phyloP scores from a whole-genome alignment of 768 basidiomycete species.

The Dacryopinax spathularia region DNA sequence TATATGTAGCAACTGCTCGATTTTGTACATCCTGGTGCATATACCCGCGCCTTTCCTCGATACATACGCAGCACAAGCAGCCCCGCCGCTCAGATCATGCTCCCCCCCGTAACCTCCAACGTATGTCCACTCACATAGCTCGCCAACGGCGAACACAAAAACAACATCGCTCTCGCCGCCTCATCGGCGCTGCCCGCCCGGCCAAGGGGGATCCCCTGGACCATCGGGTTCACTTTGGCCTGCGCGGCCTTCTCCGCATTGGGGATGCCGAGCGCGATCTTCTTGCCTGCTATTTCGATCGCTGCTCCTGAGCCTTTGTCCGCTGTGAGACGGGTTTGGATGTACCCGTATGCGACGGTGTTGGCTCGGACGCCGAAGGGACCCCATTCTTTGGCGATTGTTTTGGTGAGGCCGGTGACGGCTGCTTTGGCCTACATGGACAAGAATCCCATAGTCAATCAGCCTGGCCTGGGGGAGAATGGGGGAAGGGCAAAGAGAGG shows the following conservation, averaged over 20 bases:
- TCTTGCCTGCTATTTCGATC: conserved; percentile 72
- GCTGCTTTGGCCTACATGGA: conserved; percentile 45
- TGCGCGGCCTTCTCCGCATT: conserved; percentile 29
- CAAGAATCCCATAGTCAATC: no score
- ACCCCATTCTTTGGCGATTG: conserved; percentile 81
- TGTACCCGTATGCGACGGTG: conserved; percentile 61
- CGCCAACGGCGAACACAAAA: conserved; percentile 65
- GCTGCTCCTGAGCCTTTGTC: conserved; percentile 62
- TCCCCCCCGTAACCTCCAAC: conserved; percentile 69
- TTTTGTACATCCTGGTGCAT: no score
- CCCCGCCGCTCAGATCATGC: conserved; percentile 42
- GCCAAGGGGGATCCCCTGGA: conserved; percentile 43
- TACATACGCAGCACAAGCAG: no score
- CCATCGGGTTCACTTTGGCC: conserved; percentile 21
- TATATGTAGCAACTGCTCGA: background rate
- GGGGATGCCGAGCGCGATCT: conserved; percentile 70
- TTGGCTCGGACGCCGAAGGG: conserved; percentile 68
- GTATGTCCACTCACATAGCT: conserved; percentile 74
- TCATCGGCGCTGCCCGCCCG: conserved; percentile 59
- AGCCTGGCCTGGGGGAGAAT: no score
- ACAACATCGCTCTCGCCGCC: conserved; percentile 58
- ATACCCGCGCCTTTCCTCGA: no score
- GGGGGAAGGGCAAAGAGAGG: no score
- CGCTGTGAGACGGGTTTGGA: conserved; percentile 65
- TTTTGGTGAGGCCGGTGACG: conserved; percentile 68